Evolutionary conservation across 2,329 filamentous ascomycete genomes (phyloP).

Genomic region (Zymoseptoria passerinii): DNA sequence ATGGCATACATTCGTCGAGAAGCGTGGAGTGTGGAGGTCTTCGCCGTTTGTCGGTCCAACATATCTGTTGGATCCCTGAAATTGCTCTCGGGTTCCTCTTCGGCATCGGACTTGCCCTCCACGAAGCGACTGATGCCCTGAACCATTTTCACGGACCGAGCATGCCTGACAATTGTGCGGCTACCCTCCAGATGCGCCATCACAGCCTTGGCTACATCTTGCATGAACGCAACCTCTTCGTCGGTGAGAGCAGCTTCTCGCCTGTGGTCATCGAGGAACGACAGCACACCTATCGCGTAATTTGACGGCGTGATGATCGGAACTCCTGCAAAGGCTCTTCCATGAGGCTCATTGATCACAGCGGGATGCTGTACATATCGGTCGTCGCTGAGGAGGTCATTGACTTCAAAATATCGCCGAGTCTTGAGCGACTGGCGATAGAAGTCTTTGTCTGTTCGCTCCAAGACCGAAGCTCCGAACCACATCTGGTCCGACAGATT

Average conservation of each 20-base stretch:
- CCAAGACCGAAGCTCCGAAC: conserved; percentile 28
- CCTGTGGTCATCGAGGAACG: conserved; percentile 49
- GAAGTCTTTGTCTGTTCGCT: conserved; percentile 19
- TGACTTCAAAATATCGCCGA: conserved; percentile 1
- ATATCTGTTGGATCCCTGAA: too few relatives aligned
- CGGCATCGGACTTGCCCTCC: conserved; percentile 22
- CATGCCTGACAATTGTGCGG: conserved; percentile 44
- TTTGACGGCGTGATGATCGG: conserved; percentile 52
- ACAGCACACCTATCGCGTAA: conserved; percentile 51
- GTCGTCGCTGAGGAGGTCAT: conserved; percentile 2
- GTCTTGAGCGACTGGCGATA: conserved; percentile 20
- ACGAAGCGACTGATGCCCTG: conserved; percentile 45
- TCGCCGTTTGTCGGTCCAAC: not conserved
- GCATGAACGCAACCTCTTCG: conserved; percentile 47
- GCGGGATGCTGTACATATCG: conserved; percentile 19
- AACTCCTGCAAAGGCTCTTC: conserved; percentile 49
- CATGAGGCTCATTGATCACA: conserved; percentile 17
- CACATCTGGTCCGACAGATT: conserved; percentile 26
- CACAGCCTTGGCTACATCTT: conserved; percentile 48
- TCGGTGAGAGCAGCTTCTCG: conserved; percentile 41
- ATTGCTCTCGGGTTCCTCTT: too few relatives aligned
- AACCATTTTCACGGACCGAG: conserved; percentile 47
- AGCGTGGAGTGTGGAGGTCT: not conserved
- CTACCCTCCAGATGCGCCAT: conserved; percentile 55
- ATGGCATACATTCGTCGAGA: conserved; percentile 4